Conservation (phyloP, 2,329 filamentous ascomycete genomes). For the Clonostachys rosea region DNA sequence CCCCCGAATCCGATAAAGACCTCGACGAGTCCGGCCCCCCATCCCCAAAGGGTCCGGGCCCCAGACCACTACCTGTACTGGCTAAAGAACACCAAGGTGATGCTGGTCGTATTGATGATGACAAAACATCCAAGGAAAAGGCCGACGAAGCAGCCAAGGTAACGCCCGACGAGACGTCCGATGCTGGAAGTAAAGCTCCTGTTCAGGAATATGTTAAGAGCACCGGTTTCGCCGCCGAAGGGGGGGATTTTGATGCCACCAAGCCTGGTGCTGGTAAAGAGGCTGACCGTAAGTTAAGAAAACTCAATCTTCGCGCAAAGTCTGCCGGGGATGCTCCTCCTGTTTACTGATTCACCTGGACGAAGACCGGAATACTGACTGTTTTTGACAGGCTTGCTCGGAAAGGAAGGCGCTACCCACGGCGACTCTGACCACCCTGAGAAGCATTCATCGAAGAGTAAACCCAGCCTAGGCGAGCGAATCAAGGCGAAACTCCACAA, state of each 20-base stretch:
- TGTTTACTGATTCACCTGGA: no score
- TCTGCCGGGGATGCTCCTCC: slow-evolving; percentile 33
- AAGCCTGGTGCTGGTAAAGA: slow-evolving; percentile 61
- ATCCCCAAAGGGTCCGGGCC: slow-evolving; percentile 34
- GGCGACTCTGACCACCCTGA: slow-evolving; percentile 9
- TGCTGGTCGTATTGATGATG: slow-evolving; percentile 11
- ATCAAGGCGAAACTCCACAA: slow-evolving; percentile 66
- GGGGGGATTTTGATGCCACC: slow-evolving; percentile 62
- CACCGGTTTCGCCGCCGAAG: slow-evolving; percentile 56
- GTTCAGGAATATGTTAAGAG: slow-evolving; percentile 46
- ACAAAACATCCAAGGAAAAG: neutral
- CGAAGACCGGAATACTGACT: no score
- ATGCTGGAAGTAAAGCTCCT: neutral
- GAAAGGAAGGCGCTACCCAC: neutral
- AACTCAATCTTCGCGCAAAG: slow-evolving; percentile 31
- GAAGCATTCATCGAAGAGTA: slow-evolving; percentile 24
- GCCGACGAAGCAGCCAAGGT: slow-evolving; percentile 14
- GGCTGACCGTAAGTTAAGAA: slow-evolving; percentile 53
- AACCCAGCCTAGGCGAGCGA: slow-evolving; percentile 54
- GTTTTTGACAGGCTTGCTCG: no score
- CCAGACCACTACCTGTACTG: slow-evolving; percentile 31
- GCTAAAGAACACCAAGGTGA: slow-evolving; percentile 25
- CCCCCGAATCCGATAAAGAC: slow-evolving; percentile 27
- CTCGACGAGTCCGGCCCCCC: slow-evolving; percentile 15
- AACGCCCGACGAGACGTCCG: slow-evolving; percentile 7